Percentiles rank a stretch among this genome's conserved stretches.
These are phyloP conservation scores for Chrysanthemum seticuspe DNA, from an alignment of 129 eudicot species.

Conservation along the genomic window DNA sequence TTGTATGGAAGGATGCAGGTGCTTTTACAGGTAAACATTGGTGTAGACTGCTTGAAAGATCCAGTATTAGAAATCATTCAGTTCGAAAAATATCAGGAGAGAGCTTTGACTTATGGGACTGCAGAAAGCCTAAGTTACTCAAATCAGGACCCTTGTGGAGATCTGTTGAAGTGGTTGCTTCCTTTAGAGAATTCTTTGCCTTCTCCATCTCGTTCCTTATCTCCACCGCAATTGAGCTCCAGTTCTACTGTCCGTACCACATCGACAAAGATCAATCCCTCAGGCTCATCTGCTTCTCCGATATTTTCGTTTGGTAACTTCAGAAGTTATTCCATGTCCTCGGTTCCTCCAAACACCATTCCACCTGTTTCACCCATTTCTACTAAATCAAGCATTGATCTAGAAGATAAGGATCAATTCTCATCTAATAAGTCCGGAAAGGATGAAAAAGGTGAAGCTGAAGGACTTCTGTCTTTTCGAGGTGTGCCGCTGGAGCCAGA, in stretches of 20 bases:
- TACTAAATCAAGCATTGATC: conserved; percentile 41
- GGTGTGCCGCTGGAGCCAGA: conserved; percentile 91
- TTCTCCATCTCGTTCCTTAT: conserved; percentile 54
- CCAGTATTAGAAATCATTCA: conserved; percentile 86
- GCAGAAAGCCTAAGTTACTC: conserved; percentile 22
- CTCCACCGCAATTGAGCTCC: conserved; percentile 60
- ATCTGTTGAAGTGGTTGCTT: conserved; percentile 87
- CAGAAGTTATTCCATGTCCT: conserved; percentile 97
- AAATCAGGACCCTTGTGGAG: conserved; percentile 67
- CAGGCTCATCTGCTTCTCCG: conserved; percentile 71
- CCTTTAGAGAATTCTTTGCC: conserved; percentile 74
- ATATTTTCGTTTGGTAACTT: conserved; percentile 87
- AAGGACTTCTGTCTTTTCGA: conserved; percentile 81
- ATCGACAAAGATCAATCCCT: conserved; percentile 49
- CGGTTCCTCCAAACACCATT: conserved; percentile 65
- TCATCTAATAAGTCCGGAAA: conserved; percentile 35
- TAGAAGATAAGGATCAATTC: conserved; percentile 71
- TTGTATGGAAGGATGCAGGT: conserved; percentile 99
- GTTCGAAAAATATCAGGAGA: conserved; percentile 72
- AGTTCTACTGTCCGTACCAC: conserved; percentile 53
- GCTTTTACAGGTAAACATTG: conserved; percentile 81
- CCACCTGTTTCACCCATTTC: conserved; percentile 50
- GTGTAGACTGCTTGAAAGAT: conserved; percentile 64
- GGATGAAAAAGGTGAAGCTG: conserved; percentile 51
- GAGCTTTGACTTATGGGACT: conserved; percentile 24